Conservation (phyloP, 495 filamentous ascomycete species). For the Oidiodendron maius region DNA sequence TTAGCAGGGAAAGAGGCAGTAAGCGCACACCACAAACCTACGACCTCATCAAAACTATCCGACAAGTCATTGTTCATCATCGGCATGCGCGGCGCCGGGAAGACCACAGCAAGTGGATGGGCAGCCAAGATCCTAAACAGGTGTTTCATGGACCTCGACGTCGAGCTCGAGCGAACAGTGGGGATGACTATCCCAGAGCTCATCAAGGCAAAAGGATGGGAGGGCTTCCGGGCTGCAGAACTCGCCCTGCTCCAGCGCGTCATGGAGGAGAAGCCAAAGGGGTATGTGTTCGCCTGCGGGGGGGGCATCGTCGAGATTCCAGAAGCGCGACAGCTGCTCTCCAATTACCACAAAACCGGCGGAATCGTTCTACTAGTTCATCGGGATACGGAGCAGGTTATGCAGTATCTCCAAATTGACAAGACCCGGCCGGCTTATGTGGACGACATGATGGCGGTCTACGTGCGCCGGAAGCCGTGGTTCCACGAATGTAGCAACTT, state of each 20-base stretch:
- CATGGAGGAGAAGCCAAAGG: constrained; percentile 65
- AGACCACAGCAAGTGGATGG: constrained; percentile 88
- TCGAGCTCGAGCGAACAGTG: constrained; percentile 67
- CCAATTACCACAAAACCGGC: constrained; percentile 66
- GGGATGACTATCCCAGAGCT: constrained; percentile 79
- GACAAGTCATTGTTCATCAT: constrained; percentile 82
- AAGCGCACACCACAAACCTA: constrained; percentile 23
- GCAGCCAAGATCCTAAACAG: constrained; percentile 67
- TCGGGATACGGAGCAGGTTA: constrained; percentile 79
- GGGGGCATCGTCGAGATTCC: constrained; percentile 89
- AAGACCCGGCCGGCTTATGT: constrained; percentile 90
- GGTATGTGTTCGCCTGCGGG: constrained; percentile 86
- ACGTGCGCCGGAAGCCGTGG: constrained; percentile 85
- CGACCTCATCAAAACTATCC: constrained; percentile 6
- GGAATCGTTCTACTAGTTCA: constrained; percentile 88
- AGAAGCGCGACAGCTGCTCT: constrained; percentile 71
- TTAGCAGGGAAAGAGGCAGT: constrained; percentile 67
- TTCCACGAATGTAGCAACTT: constrained; percentile 93
- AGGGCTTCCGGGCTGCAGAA: constrained; percentile 80
- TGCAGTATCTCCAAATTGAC: constrained; percentile 85
- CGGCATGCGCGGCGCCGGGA: constrained; percentile 96
- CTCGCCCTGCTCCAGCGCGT: constrained; percentile 64
- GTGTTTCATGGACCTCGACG: constrained; percentile 81
- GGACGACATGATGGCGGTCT: constrained; percentile 90
- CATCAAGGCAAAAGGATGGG: constrained; percentile 73